A percentile compares a stretch with the other conserved stretches of the same genome.
Evolutionary conservation across 331 rosid species (phyloP).

Genomic region (Quercus phellos): DNA sequence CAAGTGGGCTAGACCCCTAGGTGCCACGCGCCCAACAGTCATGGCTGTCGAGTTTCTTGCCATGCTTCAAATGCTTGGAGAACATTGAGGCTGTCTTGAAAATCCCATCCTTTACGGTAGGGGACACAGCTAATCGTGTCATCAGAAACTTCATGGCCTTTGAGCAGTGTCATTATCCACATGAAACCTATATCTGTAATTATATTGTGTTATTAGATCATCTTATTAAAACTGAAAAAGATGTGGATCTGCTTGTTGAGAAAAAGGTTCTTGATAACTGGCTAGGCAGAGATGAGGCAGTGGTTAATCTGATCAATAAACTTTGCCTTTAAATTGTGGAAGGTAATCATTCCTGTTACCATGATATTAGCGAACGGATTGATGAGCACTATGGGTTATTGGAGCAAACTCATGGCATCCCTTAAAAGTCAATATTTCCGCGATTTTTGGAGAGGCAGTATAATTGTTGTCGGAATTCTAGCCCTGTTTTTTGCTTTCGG

Average conservation of each 20-base stretch:
- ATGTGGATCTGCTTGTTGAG: slow-evolving; percentile 19
- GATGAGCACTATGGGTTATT: not conserved
- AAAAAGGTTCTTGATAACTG: not conserved
- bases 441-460: not conserved
- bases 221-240: slow-evolving; percentile 1
- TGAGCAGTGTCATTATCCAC: slow-evolving; percentile 27
- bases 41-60: slow-evolving; percentile 17
- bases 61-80: slow-evolving; percentile 26
- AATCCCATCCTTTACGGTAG: not conserved
- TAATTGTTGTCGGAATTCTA: no score
- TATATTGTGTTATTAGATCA: slow-evolving; percentile 3
- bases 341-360: not conserved
- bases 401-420: slow-evolving; percentile 21
- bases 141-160: slow-evolving; percentile 16
- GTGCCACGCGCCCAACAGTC: no score
- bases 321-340: slow-evolving; percentile 5
- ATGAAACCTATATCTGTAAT: not conserved
- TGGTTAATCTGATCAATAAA: slow-evolving; percentile 5
- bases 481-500: no score
- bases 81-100: not conserved
- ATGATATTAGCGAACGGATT: not conserved
- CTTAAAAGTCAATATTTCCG: slow-evolving; percentile 29
- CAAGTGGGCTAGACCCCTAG: no score
- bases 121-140: slow-evolving; percentile 1
- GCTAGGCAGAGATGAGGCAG: slow-evolving; percentile 6